Base-by-base conservation (phyloP, 2,329 filamentous ascomycete genomes). In the Ophiostoma angusticollis region DNA sequence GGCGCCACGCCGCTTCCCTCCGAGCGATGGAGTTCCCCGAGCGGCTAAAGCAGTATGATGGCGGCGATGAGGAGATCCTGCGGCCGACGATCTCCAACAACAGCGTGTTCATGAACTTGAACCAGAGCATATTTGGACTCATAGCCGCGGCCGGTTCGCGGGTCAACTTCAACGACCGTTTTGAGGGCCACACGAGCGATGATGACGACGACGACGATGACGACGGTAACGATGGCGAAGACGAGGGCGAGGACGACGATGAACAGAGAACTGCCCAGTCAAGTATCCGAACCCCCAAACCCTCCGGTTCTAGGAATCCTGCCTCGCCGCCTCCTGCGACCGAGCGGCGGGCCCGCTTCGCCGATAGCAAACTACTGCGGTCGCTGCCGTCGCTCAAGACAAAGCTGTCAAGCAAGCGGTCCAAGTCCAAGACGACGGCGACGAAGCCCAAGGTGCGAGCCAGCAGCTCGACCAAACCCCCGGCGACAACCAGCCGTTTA, bases 121-220 rank as follows among this genome's bases (percentile, higher is more conserved):
- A 94, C 58, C 87, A 94, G 65, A 93, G 84, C 47, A 79, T 96
- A 40, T 93, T 95, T 57, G 86, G 85, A 39, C 74, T 96, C 61
- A 87, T 96, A 49, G 84, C 87, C 6, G 84, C 85, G 13, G 85
- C 85, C 27, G 84, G 86, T 6, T 87, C 84, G 22, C 77, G 76
- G 43, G 78, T 82, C 37, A 81, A 93, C 59, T 86, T 93, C 54
- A 79, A 84, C 57, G 72, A 82, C 43, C 74, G 82, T 27, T 89
- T 91, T 57, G 81, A 86, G 52, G 80, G 64, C 35, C 68, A 81
- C 48, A 86, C 81, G 29, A 91, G 84, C 50, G 85, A 89, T 50
- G 86, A 86, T 47, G 83, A 89, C 23, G 67, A 68, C 14, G 58
- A 57, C 4, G 59, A 60, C 27, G 43, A 53, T 29, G 46, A 47